A percentile compares a stretch with the other conserved stretches of the same genome.
Evolutionary conservation across 768 basidiomycete species (phyloP).

Genomic region (Kwoniella europaea): DNA sequence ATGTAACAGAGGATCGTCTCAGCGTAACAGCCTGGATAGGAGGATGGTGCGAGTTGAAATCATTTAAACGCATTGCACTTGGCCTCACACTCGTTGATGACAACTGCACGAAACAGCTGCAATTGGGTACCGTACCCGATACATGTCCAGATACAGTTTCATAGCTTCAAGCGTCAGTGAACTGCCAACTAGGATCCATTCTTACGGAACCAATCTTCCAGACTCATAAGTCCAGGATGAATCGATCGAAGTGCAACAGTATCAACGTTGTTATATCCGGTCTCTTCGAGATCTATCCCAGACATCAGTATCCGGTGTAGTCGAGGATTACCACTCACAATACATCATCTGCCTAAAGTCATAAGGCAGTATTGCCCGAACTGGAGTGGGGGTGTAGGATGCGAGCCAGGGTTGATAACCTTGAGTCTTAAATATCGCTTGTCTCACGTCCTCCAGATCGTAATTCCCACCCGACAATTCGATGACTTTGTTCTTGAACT

Average conservation of each 20-base stretch:
- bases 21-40: no score
- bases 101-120: no score
- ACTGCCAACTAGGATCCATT: neutral
- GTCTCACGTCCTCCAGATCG: constrained; percentile 22
- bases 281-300: constrained; percentile 30
- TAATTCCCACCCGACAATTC: constrained; percentile 34
- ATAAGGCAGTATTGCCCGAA: constrained; percentile 21
- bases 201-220: constrained; percentile 41
- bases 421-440: constrained; percentile 25
- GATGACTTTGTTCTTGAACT: constrained; percentile 31
- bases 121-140: no score
- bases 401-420: constrained; percentile 38
- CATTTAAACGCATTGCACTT: no score
- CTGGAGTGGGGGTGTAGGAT: constrained; percentile 14
- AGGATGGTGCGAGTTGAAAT: no score
- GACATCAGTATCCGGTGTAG: neutral
- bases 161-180: no score
- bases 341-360: constrained; percentile 34
- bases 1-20: no score
- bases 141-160: no score
- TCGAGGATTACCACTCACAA: constrained; percentile 21
- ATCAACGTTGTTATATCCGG: constrained; percentile 32
- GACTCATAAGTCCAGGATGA: constrained; percentile 28
- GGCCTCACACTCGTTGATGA: no score
- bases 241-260: constrained; percentile 26